Percentiles rank a stretch among this genome's conserved stretches.
These are phyloP conservation scores for Paxillus rubicundulus DNA, from an alignment of 768 basidiomycete genomes.

Conservation along the genomic window DNA sequence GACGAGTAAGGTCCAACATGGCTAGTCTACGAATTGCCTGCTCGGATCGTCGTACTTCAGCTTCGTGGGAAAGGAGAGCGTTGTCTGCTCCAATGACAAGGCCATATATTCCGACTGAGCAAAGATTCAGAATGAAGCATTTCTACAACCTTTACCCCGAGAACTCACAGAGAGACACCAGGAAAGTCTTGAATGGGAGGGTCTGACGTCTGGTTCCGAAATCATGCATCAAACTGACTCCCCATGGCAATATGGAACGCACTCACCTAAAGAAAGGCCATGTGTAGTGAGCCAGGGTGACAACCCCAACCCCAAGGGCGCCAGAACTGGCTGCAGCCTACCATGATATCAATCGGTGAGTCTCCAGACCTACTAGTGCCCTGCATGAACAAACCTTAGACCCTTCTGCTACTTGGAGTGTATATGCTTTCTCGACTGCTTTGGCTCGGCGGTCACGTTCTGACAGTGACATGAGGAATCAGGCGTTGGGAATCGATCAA, in stretches of 20 bases:
- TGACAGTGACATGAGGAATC: conserved; percentile 29
- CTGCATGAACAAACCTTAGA: conserved; percentile 43
- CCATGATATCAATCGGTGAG: background rate
- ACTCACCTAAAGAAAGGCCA: conserved; percentile 72
- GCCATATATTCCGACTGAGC: conserved; percentile 59
- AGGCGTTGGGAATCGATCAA: too few relatives aligned
- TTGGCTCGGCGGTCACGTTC: conserved; percentile 44
- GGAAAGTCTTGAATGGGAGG: conserved; percentile 75
- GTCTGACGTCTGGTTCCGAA: conserved; percentile 62
- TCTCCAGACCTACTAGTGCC: background rate
- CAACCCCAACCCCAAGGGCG: conserved; percentile 56
- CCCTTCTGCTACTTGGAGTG: conserved; percentile 57
- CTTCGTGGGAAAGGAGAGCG: conserved; percentile 72
- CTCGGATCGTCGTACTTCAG: conserved; percentile 61
- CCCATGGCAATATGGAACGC: background rate
- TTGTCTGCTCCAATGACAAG: conserved; percentile 74
- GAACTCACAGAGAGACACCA: conserved; percentile 66
- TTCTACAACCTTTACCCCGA: background rate
- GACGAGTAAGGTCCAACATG: conserved; percentile 67
- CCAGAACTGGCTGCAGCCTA: conserved; percentile 56
- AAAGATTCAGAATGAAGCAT: background rate
- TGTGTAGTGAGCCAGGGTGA: conserved; percentile 61
- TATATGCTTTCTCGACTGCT: conserved; percentile 58
- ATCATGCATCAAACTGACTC: background rate
- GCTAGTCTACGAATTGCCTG: conserved; percentile 70